Evolutionary conservation across 116 monocot species (phyloP), one percentile per base, ranked within the genome.

Genomic region (Iris pallida): DNA sequence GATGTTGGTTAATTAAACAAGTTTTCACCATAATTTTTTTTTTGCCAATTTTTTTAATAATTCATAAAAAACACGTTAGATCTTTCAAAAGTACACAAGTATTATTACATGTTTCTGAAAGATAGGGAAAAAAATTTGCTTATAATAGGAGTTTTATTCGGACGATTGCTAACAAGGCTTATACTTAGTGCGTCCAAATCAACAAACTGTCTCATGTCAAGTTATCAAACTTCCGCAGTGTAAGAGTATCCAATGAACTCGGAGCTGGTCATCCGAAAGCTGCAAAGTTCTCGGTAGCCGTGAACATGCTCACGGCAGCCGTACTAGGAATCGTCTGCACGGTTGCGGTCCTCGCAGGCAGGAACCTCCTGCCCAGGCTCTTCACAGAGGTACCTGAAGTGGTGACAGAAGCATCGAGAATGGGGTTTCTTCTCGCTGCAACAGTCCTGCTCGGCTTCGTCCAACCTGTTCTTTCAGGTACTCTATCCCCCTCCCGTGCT

Each of bases 211-310:
- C n/a, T n/a, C n/a, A n/a, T n/a, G n/a, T n/a, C n/a, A n/a, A n/a
- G n/a, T n/a, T 66, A 30, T 20, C 15, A 12, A 51, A 41, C 52
- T 57, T 19, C n/a, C 54, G 20, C 71, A 88, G 92, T 55, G 92
- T 92, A n/a, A 60, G 88, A 65, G 92, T 92, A 53, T 88, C 92
- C 8, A 92, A 92, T 68, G 92, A 92, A 61, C 92, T 92, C 4
- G 88, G 92, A 40, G 85, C 88, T 8, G 80, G 83, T 16, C 75
- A 77, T 68, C 85, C 92, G 16, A 88, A 81, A 72, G 83, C 80
- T 17, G 88, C 92, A 44, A 88, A 83, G 53, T 88, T 92, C 65
- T 55, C 88, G 0, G 92, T 92, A 12, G 17, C 79, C 6, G 53
- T 92, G 45, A 45, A 79, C 4, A 76, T 83, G 46, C 44, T 71